Evolutionary conservation across 2,329 filamentous ascomycete genomes (phyloP), one percentile per base, ranked within the genome.

Genomic region (Penicillium sp.): DNA sequence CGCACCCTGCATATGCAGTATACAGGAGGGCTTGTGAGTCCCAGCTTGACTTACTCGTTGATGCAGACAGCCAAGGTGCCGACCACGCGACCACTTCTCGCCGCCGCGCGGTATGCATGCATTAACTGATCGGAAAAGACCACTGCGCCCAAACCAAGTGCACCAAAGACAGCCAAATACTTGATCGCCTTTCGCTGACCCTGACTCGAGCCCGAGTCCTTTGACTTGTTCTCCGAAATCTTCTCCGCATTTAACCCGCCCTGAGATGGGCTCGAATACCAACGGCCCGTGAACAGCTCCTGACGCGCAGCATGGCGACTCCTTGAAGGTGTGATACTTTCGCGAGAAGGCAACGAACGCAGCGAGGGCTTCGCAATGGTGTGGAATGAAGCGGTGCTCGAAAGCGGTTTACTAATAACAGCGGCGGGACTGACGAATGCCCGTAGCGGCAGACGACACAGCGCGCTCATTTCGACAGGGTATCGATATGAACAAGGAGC

Each of bases 41-140:
- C 18, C 16, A 39, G 3, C 18, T 45, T 13, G 31, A 76, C 80
- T 65, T 78, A 95, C 90, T 96, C 93, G 67, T 93, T 92, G 60
- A 97, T 94, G 74, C 88, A 92, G 52, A 95, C 78, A 13, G 83
- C 84, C 63, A 97, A 73, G 26, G 89, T 84, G 24, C 82, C 79
- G 10, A 86, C 85, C 21, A 97, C 93, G 57, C 93, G 83, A 8
- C 88, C 88, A 31, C 88, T 88, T 60, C 93, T 82, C 74, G 90
- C 86, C 2, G 83, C 83, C 10, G 89, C 88, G 47, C 86, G 83
- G 68, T 89, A 93, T 31, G 82, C 81, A 75, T 89, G 85, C 70
- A 87, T 88, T 59, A 90, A 85, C 60, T 95, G 85, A 46, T 85
- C 81, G 42, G 75, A 80, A 61, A 83, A 77, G 9, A 77, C 75